phyloP scores from a whole-genome alignment of 306 rosid genomes.

The Acmispon strigosus region DNA sequence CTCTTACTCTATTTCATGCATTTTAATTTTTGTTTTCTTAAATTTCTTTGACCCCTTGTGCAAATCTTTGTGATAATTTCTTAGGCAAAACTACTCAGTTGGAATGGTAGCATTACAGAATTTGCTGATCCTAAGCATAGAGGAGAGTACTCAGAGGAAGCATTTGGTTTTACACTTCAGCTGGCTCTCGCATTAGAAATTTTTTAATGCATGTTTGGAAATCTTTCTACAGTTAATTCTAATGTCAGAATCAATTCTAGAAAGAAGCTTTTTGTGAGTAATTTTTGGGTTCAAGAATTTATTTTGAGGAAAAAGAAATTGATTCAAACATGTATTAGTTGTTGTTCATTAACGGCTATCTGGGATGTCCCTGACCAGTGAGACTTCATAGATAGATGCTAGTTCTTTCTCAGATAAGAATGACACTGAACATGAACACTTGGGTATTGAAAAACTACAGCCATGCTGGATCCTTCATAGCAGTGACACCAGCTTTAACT shows the following conservation, averaged over 20 bases:
- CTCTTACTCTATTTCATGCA: background rate
- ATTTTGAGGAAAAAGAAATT: background rate
- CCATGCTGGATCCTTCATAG: slow-evolving; percentile 75
- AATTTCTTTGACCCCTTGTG: background rate
- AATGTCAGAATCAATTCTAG: too few species aligned
- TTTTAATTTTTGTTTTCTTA: background rate
- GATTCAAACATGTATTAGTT: background rate
- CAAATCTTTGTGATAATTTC: background rate
- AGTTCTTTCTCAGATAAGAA: background rate
- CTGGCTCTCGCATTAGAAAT: background rate
- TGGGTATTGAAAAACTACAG: slow-evolving; percentile 28
- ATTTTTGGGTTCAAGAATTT: too few species aligned
- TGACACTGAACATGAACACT: background rate
- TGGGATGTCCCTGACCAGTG: background rate
- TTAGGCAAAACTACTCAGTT: slow-evolving; percentile 27
- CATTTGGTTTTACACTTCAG: slow-evolving; percentile 24
- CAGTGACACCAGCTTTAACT: slow-evolving; percentile 70
- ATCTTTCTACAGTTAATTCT: too few species aligned
- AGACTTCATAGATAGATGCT: background rate
- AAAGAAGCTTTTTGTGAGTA: background rate
- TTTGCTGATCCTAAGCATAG: slow-evolving; percentile 36
- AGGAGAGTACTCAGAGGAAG: slow-evolving; percentile 32
- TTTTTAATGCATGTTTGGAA: too few species aligned
- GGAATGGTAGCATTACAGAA: slow-evolving; percentile 13
- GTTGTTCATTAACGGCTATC: background rate